Evolutionary conservation across 2,329 filamentous ascomycete species (phyloP).

Genomic region (Cladobotryum protrusum): DNA sequence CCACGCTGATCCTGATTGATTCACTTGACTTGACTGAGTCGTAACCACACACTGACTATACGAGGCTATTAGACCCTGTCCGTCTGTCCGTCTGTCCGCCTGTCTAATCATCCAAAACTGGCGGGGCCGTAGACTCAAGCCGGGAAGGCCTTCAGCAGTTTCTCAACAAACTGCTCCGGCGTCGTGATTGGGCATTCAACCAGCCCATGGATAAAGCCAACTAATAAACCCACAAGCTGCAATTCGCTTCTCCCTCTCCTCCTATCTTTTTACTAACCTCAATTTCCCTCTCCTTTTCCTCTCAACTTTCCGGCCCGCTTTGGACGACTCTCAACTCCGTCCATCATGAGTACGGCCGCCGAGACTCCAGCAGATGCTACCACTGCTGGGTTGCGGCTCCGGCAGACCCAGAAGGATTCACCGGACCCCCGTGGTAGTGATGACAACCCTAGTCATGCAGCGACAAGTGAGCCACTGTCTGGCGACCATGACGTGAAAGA

Average conservation of each 20-base stretch:
- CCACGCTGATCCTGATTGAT: no score
- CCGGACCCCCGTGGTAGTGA: constrained; percentile 1
- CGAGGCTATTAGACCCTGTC: no score
- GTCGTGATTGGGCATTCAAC: constrained; percentile 11
- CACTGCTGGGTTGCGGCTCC: constrained; percentile 24
- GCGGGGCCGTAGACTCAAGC: no score
- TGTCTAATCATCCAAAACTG: no score
- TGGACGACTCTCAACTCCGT: constrained; percentile 10
- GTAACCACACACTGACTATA: no score
- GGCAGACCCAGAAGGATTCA: constrained; percentile 17
- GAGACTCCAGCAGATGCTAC: constrained; percentile 14
- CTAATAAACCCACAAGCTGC: constrained; percentile 9
- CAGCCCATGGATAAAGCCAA: background rate
- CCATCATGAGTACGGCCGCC: constrained; percentile 27
- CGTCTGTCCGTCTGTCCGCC: no score
- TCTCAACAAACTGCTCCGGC: constrained; percentile 12
- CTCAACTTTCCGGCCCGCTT: constrained; percentile 1
- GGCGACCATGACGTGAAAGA: constrained; percentile 2
- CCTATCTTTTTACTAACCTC: background rate
- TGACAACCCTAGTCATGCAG: background rate
- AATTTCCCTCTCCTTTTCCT: background rate
- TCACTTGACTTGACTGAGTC: no score
- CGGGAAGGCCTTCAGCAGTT: constrained; percentile 6
- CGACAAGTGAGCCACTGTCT: constrained; percentile 4
- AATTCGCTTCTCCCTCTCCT: constrained; percentile 2